Base-by-base conservation (phyloP, 345 rosid genomes). In the Populus deltoides region DNA sequence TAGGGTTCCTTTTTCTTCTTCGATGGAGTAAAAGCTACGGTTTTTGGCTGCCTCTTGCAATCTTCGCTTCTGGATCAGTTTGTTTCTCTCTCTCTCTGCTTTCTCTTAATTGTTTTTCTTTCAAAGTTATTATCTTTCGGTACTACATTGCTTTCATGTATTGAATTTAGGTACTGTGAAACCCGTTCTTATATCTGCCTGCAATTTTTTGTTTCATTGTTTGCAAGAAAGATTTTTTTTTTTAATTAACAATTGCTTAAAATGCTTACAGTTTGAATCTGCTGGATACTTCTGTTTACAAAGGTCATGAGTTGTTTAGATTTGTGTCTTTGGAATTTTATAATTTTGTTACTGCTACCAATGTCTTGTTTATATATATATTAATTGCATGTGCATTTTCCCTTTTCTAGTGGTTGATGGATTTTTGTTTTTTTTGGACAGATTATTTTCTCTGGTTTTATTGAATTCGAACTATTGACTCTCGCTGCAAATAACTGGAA, bases 21-120 rank as follows among this genome's bases (percentile, higher is more conserved):
- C 65, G 41, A 51, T 53, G 51, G 62, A 9, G 27, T 70, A n/a
- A 62, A 43, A 24, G 36, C 71, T 47, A 68, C 39, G 76, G 38
- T 57, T 53, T 71, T 71, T 61, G 61, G 12, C 49, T 12, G 15
- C 6, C 59, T 36, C 41, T 24, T 68, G 22, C 16, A n/a, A 11
- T 25, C 66, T 72, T 31, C 20, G 69, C 4, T 0, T 53, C 51
- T 9, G 22, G 79, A 73, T 77, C 67, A 51, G 79, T 43, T 77
- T 29, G 18, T 71, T 18, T 18, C 29, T 70, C 57, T 62, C 22
- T 61, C 57, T 45, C 22, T 13, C 8, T 6, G 5, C 11, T 72
- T 39, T 72, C 36, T 31, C 13, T 18, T 35, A 7, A 4, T 33
- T 38, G n/a, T 49, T 25, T 11, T 29, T 27, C 24, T 45, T 5